A percentile compares a stretch with the other conserved stretches of the same genome.
phyloP scores from a whole-genome alignment of 352 stramenopile species.

The Globisporangium okanoganense region DNA sequence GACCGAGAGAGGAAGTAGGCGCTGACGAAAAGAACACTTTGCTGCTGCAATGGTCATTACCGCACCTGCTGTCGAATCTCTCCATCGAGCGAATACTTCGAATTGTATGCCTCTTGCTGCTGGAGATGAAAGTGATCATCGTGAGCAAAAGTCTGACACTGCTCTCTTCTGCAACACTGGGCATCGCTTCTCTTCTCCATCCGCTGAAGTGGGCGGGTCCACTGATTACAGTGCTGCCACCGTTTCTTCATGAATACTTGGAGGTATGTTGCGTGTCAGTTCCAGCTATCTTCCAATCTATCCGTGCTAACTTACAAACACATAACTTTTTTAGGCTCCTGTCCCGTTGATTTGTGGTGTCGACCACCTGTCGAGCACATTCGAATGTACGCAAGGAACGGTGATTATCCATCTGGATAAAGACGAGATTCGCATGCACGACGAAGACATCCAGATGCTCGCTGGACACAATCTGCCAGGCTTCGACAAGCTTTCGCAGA shows the following conservation, averaged over 20 bases:
- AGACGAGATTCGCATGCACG: conserved; percentile 29
- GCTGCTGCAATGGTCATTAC: conserved; percentile 46
- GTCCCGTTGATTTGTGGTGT: conserved; percentile 51
- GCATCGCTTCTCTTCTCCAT: conserved; percentile 36
- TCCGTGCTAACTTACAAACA: neutral
- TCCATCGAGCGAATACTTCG: conserved; percentile 39
- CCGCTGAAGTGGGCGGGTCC: conserved; percentile 47
- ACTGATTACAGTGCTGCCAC: conserved; percentile 44
- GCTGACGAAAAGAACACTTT: conserved; percentile 33
- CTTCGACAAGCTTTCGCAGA: conserved; percentile 25
- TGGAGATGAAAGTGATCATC: conserved; percentile 54
- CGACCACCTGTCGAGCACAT: conserved; percentile 32
- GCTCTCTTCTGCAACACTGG: conserved; percentile 38
- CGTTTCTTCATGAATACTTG: conserved; percentile 50
- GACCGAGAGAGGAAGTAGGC: conserved; percentile 28
- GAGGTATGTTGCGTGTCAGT: conserved; percentile 25
- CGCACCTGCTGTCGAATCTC: conserved; percentile 26
- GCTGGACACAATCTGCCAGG: conserved; percentile 24
- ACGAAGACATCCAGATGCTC: conserved; percentile 24
- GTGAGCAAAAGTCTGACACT: conserved; percentile 41
- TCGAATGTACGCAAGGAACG: conserved; percentile 33
- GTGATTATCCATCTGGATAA: conserved; percentile 31
- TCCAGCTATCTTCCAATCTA: neutral
- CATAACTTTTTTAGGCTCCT: conserved; percentile 24
- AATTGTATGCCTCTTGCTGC: conserved; percentile 36